Conservation (phyloP, 2,329 filamentous ascomycete genomes). For the Arthroderma sp. region DNA sequence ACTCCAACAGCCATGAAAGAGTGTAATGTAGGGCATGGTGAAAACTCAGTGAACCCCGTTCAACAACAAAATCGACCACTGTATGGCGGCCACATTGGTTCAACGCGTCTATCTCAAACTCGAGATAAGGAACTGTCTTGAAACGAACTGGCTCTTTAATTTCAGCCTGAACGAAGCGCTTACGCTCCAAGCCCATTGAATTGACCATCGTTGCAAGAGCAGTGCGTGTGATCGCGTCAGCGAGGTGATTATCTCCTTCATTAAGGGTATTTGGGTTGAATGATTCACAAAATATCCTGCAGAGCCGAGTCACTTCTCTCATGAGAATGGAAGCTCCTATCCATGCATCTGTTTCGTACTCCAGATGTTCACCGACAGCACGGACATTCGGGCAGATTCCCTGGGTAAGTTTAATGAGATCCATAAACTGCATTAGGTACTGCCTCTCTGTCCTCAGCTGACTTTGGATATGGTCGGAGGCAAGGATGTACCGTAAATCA, state of each 20-base stretch:
- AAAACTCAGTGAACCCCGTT: slow-evolving; percentile 86
- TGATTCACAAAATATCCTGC: slow-evolving; percentile 74
- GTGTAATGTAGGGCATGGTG: slow-evolving; percentile 95
- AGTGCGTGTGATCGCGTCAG: slow-evolving; percentile 55
- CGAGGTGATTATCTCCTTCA: slow-evolving; percentile 50
- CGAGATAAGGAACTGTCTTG: slow-evolving; percentile 63
- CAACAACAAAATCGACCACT: slow-evolving; percentile 77
- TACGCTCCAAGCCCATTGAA: slow-evolving; percentile 77
- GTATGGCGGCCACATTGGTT: slow-evolving; percentile 44
- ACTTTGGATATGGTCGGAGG: slow-evolving; percentile 76
- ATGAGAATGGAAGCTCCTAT: slow-evolving; percentile 92
- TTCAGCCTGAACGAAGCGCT: slow-evolving; percentile 73
- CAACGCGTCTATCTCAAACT: slow-evolving; percentile 51
- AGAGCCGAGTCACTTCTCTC: slow-evolving; percentile 85
- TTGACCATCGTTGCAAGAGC: slow-evolving; percentile 78
- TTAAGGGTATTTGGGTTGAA: slow-evolving; percentile 60
- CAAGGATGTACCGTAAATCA: slow-evolving; percentile 82
- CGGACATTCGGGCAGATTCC: slow-evolving; percentile 91
- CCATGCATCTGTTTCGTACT: slow-evolving; percentile 97
- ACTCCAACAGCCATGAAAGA: slow-evolving; percentile 88
- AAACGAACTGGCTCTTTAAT: slow-evolving; percentile 78
- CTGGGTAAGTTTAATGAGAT: slow-evolving; percentile 90
- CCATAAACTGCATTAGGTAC: slow-evolving; percentile 88
- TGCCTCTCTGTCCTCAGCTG: slow-evolving; percentile 69
- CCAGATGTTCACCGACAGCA: slow-evolving; percentile 87